Percentiles rank a stretch among this genome's conserved stretches.
These are phyloP conservation scores for Austroboletus novae-zelandiae DNA, from an alignment of 1,284 basidiomycete genomes.

Conservation along the genomic window DNA sequence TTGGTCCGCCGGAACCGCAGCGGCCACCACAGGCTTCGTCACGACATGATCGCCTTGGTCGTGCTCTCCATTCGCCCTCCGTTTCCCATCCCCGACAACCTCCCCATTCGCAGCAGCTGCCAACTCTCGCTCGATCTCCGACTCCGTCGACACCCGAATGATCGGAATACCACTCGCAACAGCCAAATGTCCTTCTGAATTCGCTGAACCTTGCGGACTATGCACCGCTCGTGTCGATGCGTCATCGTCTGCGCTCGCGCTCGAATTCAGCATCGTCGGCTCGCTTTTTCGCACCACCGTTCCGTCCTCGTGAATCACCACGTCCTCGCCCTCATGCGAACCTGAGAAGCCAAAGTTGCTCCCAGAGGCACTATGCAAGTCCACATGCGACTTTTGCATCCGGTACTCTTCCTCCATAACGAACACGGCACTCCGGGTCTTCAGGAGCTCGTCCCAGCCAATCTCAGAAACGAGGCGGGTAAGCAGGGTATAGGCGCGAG, in stretches of 20 bases:
- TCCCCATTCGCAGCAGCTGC: conserved; percentile 36
- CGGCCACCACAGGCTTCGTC: conserved; percentile 57
- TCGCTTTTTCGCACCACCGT: conserved; percentile 31
- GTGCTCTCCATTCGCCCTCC: conserved; percentile 1
- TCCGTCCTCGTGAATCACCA: conserved; percentile 58
- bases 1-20: conserved; percentile 38
- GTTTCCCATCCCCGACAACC: conserved; percentile 16
- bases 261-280: conserved; percentile 26
- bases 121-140: conserved; percentile 34
- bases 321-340: conserved; percentile 13
- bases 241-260: conserved; percentile 58
- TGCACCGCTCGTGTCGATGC: conserved; percentile 67
- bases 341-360: background rate
- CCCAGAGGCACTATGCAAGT: conserved; percentile 40
- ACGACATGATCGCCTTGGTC: conserved; percentile 12
- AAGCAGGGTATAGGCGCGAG: conserved; percentile 89
- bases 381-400: conserved; percentile 74
- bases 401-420: conserved; percentile 99
- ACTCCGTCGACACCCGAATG: conserved; percentile 75
- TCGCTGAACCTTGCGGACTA: conserved; percentile 29
- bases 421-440: conserved; percentile 91
- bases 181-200: conserved; percentile 22
- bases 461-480: conserved; percentile 90
- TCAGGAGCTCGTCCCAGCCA: conserved; percentile 98
- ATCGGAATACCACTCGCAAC: conserved; percentile 64